Conservation (phyloP, 192 early-diverging fungal genomes). For the Coemansia sp. region DNA sequence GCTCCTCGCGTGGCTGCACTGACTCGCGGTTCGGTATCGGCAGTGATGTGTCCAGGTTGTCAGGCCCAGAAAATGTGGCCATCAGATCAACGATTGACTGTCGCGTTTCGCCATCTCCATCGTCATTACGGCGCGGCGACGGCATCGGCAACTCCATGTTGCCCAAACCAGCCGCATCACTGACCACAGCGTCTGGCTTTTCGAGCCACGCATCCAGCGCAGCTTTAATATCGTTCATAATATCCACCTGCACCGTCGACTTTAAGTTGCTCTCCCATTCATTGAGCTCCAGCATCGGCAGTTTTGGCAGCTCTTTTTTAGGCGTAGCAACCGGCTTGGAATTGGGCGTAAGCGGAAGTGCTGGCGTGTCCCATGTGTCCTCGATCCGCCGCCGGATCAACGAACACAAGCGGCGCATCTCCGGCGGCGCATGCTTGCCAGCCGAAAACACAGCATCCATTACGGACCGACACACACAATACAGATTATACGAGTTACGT, state of each 20-base stretch:
- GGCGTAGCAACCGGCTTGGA: background rate
- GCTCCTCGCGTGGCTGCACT: constrained; percentile 8
- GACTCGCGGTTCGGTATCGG: constrained; percentile 8
- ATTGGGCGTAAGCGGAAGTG: constrained; percentile 13
- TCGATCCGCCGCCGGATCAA: constrained; percentile 48
- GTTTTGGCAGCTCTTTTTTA: constrained; percentile 23
- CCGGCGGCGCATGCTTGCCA: constrained; percentile 41
- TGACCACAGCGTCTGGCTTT: constrained; percentile 14
- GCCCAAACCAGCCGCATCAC: background rate
- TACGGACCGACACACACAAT: constrained; percentile 50
- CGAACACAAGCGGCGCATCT: constrained; percentile 49
- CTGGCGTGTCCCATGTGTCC: constrained; percentile 31
- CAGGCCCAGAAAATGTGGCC: constrained; percentile 19
- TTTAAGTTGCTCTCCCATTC: constrained; percentile 49
- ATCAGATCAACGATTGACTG: constrained; percentile 24
- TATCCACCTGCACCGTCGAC: constrained; percentile 38
- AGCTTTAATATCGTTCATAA: constrained; percentile 43
- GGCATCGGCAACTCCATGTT: background rate
- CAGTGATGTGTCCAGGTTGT: constrained; percentile 21
- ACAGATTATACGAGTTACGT: constrained; percentile 51
- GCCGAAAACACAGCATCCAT: constrained; percentile 53
- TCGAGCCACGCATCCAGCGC: constrained; percentile 50
- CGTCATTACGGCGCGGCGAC: background rate
- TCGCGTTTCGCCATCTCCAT: constrained; percentile 8
- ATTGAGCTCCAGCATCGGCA: constrained; percentile 44